phyloP scores from a whole-genome alignment of 2,329 filamentous ascomycete species.

The Fusarium phyllophilum region DNA sequence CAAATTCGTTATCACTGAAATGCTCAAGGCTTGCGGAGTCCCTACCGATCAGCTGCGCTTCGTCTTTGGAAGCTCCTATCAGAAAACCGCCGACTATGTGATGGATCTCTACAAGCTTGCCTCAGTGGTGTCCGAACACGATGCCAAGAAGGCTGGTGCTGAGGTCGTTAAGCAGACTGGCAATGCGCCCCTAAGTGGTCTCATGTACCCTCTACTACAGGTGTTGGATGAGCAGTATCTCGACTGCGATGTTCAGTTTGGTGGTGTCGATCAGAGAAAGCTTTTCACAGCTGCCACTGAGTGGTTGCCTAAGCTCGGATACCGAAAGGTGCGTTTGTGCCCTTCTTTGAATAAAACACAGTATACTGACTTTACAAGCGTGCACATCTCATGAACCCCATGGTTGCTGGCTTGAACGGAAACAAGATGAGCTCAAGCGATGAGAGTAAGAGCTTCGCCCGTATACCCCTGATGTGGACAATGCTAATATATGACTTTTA shows the following conservation, averaged over 20 bases:
- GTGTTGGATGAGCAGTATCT: slow-evolving; percentile 91
- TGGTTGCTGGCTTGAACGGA: slow-evolving; percentile 87
- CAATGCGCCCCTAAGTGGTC: slow-evolving; percentile 72
- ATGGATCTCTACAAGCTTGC: slow-evolving; percentile 89
- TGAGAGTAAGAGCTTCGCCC: slow-evolving; percentile 55
- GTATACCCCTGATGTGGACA: neutral
- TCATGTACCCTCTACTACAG: slow-evolving; percentile 70
- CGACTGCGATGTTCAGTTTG: slow-evolving; percentile 88
- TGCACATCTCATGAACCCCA: slow-evolving; percentile 67
- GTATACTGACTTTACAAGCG: slow-evolving; percentile 43
- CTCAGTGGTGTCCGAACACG: slow-evolving; percentile 76
- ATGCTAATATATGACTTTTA: slow-evolving; percentile 37
- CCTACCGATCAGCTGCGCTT: slow-evolving; percentile 83
- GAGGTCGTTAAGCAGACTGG: slow-evolving; percentile 94
- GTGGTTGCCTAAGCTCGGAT: slow-evolving; percentile 85
- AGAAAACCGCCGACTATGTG: slow-evolving; percentile 76
- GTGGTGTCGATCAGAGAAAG: slow-evolving; percentile 86
- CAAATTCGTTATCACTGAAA: slow-evolving; percentile 75
- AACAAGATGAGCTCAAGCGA: slow-evolving; percentile 89
- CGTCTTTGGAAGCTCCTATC: slow-evolving; percentile 86
- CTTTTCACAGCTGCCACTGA: slow-evolving; percentile 89
- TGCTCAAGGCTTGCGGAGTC: slow-evolving; percentile 82
- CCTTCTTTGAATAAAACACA: neutral
- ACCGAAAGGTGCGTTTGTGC: slow-evolving; percentile 66
- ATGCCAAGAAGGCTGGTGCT: slow-evolving; percentile 89